Base-by-base conservation (phyloP, 805 yeast genomes). In the Candida maltosa region DNA sequence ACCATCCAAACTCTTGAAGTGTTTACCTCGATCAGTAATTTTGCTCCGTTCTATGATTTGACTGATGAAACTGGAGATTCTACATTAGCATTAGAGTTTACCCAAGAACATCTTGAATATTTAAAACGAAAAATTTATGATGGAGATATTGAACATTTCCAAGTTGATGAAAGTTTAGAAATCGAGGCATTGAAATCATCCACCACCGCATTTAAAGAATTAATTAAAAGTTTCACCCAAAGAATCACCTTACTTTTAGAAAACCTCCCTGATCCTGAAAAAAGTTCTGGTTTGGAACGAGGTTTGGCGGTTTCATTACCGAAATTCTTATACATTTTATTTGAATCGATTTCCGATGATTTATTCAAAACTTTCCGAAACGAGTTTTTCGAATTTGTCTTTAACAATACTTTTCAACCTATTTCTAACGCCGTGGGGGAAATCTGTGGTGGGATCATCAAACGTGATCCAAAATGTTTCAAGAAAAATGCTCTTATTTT, bases 1-100 rank as follows among this genome's bases (percentile, higher is more conserved):
- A 81, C 96, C 0, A 68, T 79, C 11, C 72, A 77, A 34, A 74
- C 95, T 0, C 60, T 89, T 26, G 75, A 80, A 39, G 71, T 84
- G 14, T 72, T 93, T 37, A 82, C 86, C 8, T 69, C 86, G 0
- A 74, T 82, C 16, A 80, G 87, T 1, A 67, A 83, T 5, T 82
- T 80, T 37, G 75, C 84, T 2, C 96, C 96, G 1, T 69, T 88
- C 41, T 63, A 66, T 19, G 87, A 83, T 47, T 49, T 85, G 8
- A 70, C 74, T 7, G 62, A 60, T 7, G 76, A 69, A 2, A 51
- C 62, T 33, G 63, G 62, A 24, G 65, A 68, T 52, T 52, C 60
- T 12, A 44, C 39, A 20, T 40, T 49, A 37, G 72, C 71, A 4
- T 32, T 60, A 29, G 81, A 82, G 14, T 81, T 83, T 51, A 78